Conservation (phyloP, 306 rosid genomes). For the Myrica gale region DNA sequence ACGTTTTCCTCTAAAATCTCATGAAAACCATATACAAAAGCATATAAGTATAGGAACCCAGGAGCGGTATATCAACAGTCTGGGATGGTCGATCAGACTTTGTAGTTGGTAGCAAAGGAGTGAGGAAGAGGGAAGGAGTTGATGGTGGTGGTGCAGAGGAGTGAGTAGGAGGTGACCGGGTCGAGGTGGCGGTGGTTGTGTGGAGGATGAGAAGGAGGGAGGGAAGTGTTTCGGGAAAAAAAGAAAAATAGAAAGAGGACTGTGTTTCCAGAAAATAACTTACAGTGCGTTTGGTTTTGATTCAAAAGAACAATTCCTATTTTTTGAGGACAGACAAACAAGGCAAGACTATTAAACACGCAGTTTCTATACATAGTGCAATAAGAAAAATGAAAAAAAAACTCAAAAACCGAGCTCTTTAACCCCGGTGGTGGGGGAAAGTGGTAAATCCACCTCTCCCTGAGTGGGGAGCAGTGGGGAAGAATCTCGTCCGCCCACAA, state of each 20-base stretch:
- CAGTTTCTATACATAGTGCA: no score
- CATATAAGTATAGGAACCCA: neutral
- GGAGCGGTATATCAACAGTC: neutral
- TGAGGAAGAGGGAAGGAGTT: neutral
- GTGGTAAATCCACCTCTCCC: no score
- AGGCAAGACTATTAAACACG: no score
- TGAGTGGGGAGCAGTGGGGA: no score
- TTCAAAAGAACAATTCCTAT: no score
- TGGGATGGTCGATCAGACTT: neutral
- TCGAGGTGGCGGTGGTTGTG: neutral
- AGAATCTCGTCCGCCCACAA: neutral
- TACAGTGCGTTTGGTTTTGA: no score
- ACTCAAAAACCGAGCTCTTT: no score
- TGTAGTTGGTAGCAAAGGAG: neutral
- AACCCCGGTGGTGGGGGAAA: no score
- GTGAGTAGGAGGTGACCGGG: neutral
- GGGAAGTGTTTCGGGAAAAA: neutral
- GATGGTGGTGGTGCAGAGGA: neutral
- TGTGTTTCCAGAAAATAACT: neutral
- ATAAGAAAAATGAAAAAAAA: no score
- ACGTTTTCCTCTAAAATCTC: neutral
- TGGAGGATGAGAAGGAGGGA: neutral
- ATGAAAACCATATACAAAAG: neutral
- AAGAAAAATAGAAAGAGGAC: neutral
- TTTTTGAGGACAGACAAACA: no score